Conservation (phyloP, 2,329 filamentous ascomycete genomes). For the Penicillium sp. region DNA sequence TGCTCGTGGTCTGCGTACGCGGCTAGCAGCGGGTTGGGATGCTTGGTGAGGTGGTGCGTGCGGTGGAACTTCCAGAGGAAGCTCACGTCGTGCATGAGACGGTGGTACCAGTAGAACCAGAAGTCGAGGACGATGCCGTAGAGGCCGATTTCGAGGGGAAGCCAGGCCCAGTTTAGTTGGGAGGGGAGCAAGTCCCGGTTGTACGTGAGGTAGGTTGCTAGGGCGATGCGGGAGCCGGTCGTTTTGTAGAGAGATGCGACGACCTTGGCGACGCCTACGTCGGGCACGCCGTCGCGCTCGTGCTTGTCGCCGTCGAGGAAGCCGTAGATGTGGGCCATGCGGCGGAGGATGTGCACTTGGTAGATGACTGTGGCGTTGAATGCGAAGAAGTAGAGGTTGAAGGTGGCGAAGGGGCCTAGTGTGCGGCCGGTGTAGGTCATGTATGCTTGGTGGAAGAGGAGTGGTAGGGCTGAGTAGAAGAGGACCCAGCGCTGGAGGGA, state of each 20-base stretch:
- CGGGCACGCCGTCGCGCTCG: constrained; percentile 43
- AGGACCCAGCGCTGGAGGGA: constrained; percentile 45
- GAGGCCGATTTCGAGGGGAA: constrained; percentile 36
- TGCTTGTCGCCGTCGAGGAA: constrained; percentile 28
- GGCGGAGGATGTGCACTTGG: constrained; percentile 30
- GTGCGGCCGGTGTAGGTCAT: constrained; percentile 32
- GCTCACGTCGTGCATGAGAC: constrained; percentile 45
- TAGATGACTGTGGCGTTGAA: constrained; percentile 46
- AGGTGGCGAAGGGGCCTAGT: constrained; percentile 33
- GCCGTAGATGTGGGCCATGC: constrained; percentile 23
- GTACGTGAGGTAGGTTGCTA: constrained; percentile 37
- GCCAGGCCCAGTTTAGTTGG: constrained; percentile 35
- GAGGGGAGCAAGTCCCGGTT: constrained; percentile 25
- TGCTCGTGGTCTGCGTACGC: constrained; percentile 48
- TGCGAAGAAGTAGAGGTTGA: constrained; percentile 42
- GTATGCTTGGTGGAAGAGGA: constrained; percentile 43
- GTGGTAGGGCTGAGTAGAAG: constrained; percentile 40
- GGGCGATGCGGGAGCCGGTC: constrained; percentile 34
- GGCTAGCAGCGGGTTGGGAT: constrained; percentile 46
- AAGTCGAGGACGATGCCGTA: constrained; percentile 29
- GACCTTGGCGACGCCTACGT: constrained; percentile 40
- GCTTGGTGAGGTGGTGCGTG: constrained; percentile 50
- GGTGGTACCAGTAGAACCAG: constrained; percentile 31
- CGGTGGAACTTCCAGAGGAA: constrained; percentile 48
- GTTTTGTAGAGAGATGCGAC: constrained; percentile 38